These are phyloP conservation scores for Amphirosellinia nigrospora DNA, from an alignment of 495 filamentous ascomycete species.

Conservation along the genomic window DNA sequence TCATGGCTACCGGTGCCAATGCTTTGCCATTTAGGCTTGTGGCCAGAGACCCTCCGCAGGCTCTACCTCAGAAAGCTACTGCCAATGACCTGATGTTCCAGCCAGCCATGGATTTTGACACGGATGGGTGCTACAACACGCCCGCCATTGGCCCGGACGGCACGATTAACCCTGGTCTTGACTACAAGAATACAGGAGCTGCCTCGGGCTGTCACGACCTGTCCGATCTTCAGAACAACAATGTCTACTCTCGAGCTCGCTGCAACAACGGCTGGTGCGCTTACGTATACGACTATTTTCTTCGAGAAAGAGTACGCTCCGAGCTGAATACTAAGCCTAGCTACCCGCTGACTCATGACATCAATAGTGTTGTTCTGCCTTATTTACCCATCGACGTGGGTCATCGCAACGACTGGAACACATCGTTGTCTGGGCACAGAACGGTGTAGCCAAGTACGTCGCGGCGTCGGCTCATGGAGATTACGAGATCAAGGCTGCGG, in stretches of 20 bases:
- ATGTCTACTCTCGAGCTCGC: conserved; percentile 52
- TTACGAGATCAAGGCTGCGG: conserved; percentile 42
- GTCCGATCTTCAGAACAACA: conserved; percentile 52
- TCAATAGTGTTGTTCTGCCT: conserved; percentile 35
- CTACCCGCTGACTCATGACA: not conserved
- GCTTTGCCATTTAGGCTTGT: conserved; percentile 31
- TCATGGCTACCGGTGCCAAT: conserved; percentile 34
- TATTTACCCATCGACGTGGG: conserved; percentile 42
- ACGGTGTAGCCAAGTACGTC: conserved; percentile 42
- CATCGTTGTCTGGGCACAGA: conserved; percentile 49
- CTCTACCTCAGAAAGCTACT: conserved; percentile 49
- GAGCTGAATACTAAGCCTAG: not conserved
- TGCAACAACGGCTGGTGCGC: conserved; percentile 55
- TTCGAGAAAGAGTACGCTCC: conserved; percentile 51
- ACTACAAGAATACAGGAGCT: conserved; percentile 39
- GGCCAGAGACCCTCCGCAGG: conserved; percentile 37
- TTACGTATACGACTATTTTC: conserved; percentile 55
- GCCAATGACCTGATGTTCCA: conserved; percentile 51
- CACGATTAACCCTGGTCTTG: conserved; percentile 46
- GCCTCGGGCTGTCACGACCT: conserved; percentile 45
- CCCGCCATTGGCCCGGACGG: conserved; percentile 49
- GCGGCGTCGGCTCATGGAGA: conserved; percentile 47
- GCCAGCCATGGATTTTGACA: conserved; percentile 54
- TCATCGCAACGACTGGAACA: conserved; percentile 57
- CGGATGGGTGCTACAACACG: conserved; percentile 55